Conservation (phyloP, 768 basidiomycete species). For the Inosperma sp. region DNA sequence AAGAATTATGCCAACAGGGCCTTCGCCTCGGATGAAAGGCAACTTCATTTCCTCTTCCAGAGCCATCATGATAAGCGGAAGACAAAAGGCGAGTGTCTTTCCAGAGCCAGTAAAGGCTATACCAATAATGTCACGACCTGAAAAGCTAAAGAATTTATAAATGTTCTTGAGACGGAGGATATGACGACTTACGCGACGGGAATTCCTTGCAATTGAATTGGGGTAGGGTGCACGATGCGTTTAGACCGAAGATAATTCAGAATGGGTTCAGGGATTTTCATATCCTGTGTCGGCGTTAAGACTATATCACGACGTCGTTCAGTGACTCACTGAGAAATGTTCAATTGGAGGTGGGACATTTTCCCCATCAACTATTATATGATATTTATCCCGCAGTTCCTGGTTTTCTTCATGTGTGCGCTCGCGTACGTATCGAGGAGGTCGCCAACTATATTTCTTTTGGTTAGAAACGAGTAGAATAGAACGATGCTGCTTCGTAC, state of each 20-base stretch:
- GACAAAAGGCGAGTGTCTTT: constrained; percentile 96
- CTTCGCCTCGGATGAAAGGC: constrained; percentile 89
- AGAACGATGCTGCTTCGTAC: constrained; percentile 36
- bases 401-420: constrained; percentile 65
- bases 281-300: too few species aligned
- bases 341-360: constrained; percentile 92
- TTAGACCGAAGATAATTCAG: constrained; percentile 80
- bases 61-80: constrained; percentile 96
- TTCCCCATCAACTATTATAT: constrained; percentile 94
- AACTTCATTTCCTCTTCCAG: constrained; percentile 90
- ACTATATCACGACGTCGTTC: background rate
- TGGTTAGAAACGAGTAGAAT: constrained; percentile 2
- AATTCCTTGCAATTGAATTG: constrained; percentile 96
- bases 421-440: constrained; percentile 79
- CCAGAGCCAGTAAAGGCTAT: constrained; percentile 99
- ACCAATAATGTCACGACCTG: constrained; percentile 96
- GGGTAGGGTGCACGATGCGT: constrained; percentile 82
- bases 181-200: constrained; percentile 76
- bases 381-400: constrained; percentile 80
- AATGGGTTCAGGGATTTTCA: constrained; percentile 93
- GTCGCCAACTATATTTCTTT: constrained; percentile 62
- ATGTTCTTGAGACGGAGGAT: constrained; percentile 7
- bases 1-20: constrained; percentile 92
- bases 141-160: constrained; percentile 54
- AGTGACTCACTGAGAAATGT: constrained; percentile 61